Conservation (phyloP, 176 grass and related monocot species). For the Triticum dicoccoides region DNA sequence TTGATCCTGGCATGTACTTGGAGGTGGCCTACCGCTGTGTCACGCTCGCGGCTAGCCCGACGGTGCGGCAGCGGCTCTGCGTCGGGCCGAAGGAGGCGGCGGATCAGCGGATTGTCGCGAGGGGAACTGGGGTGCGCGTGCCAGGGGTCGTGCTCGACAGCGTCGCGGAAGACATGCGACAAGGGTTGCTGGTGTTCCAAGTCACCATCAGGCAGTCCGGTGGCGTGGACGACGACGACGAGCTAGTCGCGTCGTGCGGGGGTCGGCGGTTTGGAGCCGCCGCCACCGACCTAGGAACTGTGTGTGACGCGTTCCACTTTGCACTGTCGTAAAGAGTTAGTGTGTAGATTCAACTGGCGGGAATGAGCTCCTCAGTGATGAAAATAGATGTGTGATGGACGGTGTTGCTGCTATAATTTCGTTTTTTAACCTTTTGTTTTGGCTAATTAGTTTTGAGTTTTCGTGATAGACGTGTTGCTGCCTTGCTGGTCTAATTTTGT, state of each 20-base stretch:
- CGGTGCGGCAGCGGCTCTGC: neutral
- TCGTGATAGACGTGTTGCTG: neutral
- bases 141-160: neutral
- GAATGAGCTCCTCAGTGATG: too few species aligned
- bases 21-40: neutral
- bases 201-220: neutral
- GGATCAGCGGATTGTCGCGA: neutral
- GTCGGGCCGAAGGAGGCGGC: neutral
- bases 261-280: neutral
- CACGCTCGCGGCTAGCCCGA: neutral
- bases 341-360: neutral
- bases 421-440: too few species aligned
- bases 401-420: too few species aligned
- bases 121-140: neutral
- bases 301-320: neutral
- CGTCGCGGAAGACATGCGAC: neutral
- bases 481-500: neutral
- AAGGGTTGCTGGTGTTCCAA: neutral
- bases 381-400: too few species aligned
- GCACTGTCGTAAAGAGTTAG: neutral
- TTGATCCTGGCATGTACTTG: neutral
- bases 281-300: neutral
- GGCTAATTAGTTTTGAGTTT: neutral
- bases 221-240: neutral
- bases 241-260: neutral